Base-by-base conservation (phyloP, 78 protist species). In the Corallochytrium limacisporum region DNA sequence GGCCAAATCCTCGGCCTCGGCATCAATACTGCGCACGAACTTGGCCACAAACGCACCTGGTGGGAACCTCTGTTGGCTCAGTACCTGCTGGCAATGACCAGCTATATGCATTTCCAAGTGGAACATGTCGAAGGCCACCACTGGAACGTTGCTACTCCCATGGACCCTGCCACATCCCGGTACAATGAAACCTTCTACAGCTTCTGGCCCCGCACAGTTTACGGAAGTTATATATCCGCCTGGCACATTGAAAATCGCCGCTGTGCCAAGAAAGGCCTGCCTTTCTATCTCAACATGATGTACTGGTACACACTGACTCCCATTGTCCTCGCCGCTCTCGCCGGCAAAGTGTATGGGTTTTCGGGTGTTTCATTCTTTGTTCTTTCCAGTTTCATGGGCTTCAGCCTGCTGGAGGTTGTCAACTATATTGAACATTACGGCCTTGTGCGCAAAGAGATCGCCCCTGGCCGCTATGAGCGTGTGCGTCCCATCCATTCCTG, bases 351-450 rank as follows among this genome's bases (percentile, higher is more conserved):
- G n/a, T n/a, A n/a, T n/a, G n/a, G n/a, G n/a, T n/a, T n/a, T n/a
- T n/a, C n/a, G n/a, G n/a, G n/a, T n/a, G n/a, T n/a, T n/a, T n/a
- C n/a, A n/a, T 50, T 67, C 6, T 67, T 38, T 15, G 33, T 18
- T 20, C 7, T 9, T 57, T 61, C 47, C 24, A 10, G 49, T 22
- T 6, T 35, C 54, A 6, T 67, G 5, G 73, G 62, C 22, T 50
- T 67, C 73, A 50, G 31, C 35, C 47, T 67, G 42, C 73, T 67
- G 8, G 73, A 67, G 63, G 8, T 53, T 9, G 56, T 67, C 49
- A 67, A 67, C 47, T 67, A 67, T 26, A 50, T 67, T 4, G 73
- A 67, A 16, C 73, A 67, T 16, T 67, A 50, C 53, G 73, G 73
- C 10, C 73, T 67, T 4, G 46, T 2, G n/a, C 38, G 70, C 38